A percentile compares a stretch with the other conserved stretches of the same genome.
Conservation (phyloP, 2,329 filamentous ascomycete species). For the Raffaelea ambrosiae region DNA sequence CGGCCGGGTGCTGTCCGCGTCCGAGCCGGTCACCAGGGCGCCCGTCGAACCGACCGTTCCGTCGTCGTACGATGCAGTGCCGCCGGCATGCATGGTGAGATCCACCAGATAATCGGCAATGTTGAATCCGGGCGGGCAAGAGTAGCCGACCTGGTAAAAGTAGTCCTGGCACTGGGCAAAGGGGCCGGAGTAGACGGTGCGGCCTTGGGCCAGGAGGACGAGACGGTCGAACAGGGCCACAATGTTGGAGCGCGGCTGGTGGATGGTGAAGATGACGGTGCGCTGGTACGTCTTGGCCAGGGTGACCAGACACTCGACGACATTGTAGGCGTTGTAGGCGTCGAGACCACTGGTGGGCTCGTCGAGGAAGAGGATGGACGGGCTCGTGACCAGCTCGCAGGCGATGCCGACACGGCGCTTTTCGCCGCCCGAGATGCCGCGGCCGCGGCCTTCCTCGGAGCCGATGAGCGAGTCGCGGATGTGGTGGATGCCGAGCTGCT, state of each 20-base stretch:
- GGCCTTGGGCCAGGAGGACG: constrained; percentile 81
- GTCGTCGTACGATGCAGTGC: constrained; percentile 51
- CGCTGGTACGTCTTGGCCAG: constrained; percentile 94
- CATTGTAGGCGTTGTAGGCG: constrained; percentile 96
- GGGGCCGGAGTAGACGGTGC: constrained; percentile 86
- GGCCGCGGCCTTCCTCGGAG: constrained; percentile 87
- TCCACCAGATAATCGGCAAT: constrained; percentile 98
- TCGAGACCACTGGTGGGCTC: constrained; percentile 95
- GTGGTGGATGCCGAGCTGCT: constrained; percentile 86
- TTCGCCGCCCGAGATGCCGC: constrained; percentile 94
- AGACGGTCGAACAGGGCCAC: constrained; percentile 93
- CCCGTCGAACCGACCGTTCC: background rate
- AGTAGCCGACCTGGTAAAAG: constrained; percentile 85
- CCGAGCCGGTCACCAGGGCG: constrained; percentile 27
- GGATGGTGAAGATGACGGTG: constrained; percentile 96
- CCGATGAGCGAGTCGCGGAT: constrained; percentile 94
- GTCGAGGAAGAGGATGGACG: constrained; percentile 93
- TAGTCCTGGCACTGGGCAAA: constrained; percentile 84
- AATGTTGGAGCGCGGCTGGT: constrained; percentile 96
- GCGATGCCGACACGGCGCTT: constrained; percentile 95
- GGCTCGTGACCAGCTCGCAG: constrained; percentile 94
- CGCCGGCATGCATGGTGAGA: constrained; percentile 88
- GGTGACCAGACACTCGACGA: constrained; percentile 90
- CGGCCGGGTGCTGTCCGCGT: constrained; percentile 62
- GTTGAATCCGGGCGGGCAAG: constrained; percentile 94